Evolutionary conservation across 2,329 filamentous ascomycete genomes (phyloP), one percentile per base, ranked within the genome.

Genomic region (Talaromyces sp.): DNA sequence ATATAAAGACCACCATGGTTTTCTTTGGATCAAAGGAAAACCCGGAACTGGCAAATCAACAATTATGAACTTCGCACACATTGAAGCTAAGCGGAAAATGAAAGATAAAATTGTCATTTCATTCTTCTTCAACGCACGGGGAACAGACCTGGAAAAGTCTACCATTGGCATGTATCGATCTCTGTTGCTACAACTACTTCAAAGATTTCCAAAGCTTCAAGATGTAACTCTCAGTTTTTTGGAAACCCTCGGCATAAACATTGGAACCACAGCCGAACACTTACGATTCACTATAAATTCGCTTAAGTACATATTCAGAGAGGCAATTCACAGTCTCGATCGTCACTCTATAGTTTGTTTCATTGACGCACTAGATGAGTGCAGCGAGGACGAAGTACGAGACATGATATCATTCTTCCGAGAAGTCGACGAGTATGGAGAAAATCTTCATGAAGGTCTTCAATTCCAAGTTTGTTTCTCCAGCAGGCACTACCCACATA

Each of bases 321-420:
- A 67, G 0, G 66, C 68, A 1, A 27, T 72, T 14, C 13, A 3
- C 1, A 9, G 27, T n/a, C 67, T 74, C 2, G 67, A 65, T 7
- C 11, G 65, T 19, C 64, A 64, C 1, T 41, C 43, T 3, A 67
- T 75, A 50, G 72, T 67, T 0, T 78, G 75, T 56, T 77, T 82
- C 60, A 72, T 83, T 45, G 81, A 83, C 69, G 81, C 81, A 4
- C 75, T 83, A 6, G 80, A 83, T 65, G 81, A 83, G 68, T 82
- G 79, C 67, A 68, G 78, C 4, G 77, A 80, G 64, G 63, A 72
- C 13, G 65, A 81, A 43, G 69, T 79, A 6, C 69, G 71, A 39
- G 73, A 78, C 2, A 78, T 82, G 75, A 65, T 81, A 1, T 61
- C 67, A 0, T 77, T 71, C 57, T 75, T 82, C 56, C 72, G 80